Evolutionary conservation across 2,329 filamentous ascomycete genomes (phyloP).

Genomic region (Cercospora sp.): DNA sequence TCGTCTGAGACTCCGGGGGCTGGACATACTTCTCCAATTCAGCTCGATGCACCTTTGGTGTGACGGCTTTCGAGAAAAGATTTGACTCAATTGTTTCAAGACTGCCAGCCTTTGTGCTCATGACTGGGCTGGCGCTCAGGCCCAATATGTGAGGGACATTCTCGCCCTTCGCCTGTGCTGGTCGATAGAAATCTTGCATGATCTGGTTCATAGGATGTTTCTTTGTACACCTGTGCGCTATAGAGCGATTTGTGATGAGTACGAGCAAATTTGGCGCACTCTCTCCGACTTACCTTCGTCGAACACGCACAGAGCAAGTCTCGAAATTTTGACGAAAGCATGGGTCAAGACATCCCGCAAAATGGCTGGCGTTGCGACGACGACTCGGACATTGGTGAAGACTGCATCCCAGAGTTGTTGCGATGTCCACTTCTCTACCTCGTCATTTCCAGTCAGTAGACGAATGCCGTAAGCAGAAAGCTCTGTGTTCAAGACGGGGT

Average conservation of each 20-base stretch:
- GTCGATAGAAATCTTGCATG: slow-evolving; percentile 71
- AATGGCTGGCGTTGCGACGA: slow-evolving; percentile 76
- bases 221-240: slow-evolving; percentile 72
- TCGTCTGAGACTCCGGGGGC: slow-evolving; percentile 57
- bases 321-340: slow-evolving; percentile 67
- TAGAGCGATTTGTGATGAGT: not conserved
- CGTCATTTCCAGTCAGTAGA: slow-evolving; percentile 67
- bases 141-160: slow-evolving; percentile 69
- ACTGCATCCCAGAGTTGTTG: slow-evolving; percentile 66
- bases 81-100: slow-evolving; percentile 66
- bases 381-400: slow-evolving; percentile 65
- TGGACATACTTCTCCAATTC: slow-evolving; percentile 71
- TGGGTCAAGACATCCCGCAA: slow-evolving; percentile 73
- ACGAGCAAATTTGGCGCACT: not conserved
- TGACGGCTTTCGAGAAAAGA: slow-evolving; percentile 67
- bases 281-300: slow-evolving; percentile 67
- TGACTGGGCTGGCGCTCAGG: slow-evolving; percentile 76
- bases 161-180: slow-evolving; percentile 39
- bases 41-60: slow-evolving; percentile 66
- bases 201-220: slow-evolving; percentile 67
- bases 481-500: slow-evolving; percentile 38
- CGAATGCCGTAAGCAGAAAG: slow-evolving; percentile 57
- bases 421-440: slow-evolving; percentile 71
- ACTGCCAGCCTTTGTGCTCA: slow-evolving; percentile 57
- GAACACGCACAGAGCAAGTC: slow-evolving; percentile 70